Evolutionary conservation across 1,284 basidiomycete species (phyloP), one percentile per base, ranked within the genome.

Genomic region (Sporisorium reilianum): DNA sequence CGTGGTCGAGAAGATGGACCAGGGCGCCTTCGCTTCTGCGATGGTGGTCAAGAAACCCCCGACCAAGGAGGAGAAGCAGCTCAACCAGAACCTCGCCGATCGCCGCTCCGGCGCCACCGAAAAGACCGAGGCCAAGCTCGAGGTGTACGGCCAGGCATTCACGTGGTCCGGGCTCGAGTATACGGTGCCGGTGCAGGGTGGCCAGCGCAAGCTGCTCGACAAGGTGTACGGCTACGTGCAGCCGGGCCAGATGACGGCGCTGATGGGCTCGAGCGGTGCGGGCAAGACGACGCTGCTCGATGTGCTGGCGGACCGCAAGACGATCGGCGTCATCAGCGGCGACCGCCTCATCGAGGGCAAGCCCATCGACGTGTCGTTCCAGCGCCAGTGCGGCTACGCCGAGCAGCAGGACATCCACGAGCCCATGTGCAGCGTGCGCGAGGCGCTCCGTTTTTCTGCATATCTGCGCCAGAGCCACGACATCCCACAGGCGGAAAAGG

Each of bases 381-480:
- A 91, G 79, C 86, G 89, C 60, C 87, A 87, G 44, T 89, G 88
- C 42, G 89, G 87, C 45, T 82, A 80, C 50, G 92, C 91, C 36
- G 91, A 94, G 81, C 93, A 94, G 85, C 91, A 92, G 89, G 93
- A 95, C 79, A 75, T 83, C 32, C 94, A 95, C 84, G 92, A 94
- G 85, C 91, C 89, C 68, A 93, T 92, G 12, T 89, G 93, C 6
- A 89, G 91, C 8, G 93, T 96, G 8, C 89, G 93, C 28, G 94
- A 97, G 80, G 92, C 94, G 0, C 86, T 97, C 0, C 86, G 89
- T 23, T 94, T 95, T 86, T 92, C 91, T 10, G 94, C 94, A 0
- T 87, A 90, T 69, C 86, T 96, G 7, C 90, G 94, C 26, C 94
- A 95, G 80, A 91, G 92, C 2, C 85, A 87, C 8, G 86, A 87